Conservation (phyloP, 1,284 basidiomycete species). For the Naganishia liquefaciens region DNA sequence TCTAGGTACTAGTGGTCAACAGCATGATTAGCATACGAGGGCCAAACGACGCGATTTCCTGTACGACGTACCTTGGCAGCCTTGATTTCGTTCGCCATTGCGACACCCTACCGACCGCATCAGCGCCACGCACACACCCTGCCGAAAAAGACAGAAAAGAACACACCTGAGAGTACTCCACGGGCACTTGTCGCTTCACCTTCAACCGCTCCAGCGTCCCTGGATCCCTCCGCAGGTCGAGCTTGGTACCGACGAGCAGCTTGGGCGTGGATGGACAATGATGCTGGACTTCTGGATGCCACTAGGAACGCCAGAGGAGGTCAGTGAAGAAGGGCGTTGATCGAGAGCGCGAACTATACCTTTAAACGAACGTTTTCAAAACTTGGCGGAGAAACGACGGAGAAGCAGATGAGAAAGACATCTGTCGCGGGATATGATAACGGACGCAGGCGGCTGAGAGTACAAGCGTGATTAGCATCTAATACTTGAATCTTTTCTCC, state of each 20-base stretch:
- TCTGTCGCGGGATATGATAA: slow-evolving; percentile 99
- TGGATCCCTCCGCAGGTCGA: slow-evolving; percentile 94
- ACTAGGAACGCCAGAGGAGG: slow-evolving; percentile 58
- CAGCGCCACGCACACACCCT: slow-evolving; percentile 1
- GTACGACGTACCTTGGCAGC: slow-evolving; percentile 49
- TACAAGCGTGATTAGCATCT: background rate
- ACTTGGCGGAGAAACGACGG: slow-evolving; percentile 91
- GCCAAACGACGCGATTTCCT: too few relatives aligned
- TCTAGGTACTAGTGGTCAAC: slow-evolving; percentile 57
- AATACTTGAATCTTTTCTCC: too few relatives aligned
- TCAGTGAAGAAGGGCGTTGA: slow-evolving; percentile 31
- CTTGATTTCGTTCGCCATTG: slow-evolving; percentile 85
- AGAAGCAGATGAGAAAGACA: slow-evolving; percentile 99
- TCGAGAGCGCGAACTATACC: slow-evolving; percentile 39
- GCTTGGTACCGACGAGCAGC: slow-evolving; percentile 95
- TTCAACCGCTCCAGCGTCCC: slow-evolving; percentile 86
- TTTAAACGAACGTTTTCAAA: slow-evolving; percentile 99
- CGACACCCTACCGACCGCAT: slow-evolving; percentile 67
- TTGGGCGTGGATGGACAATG: slow-evolving; percentile 93
- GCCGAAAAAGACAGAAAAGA: background rate
- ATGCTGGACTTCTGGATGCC: slow-evolving; percentile 90
- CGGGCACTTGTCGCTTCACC: slow-evolving; percentile 93
- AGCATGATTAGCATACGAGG: too few relatives aligned
- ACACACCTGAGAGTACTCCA: slow-evolving; percentile 64
- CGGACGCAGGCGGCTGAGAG: slow-evolving; percentile 92